Percentiles rank a stretch among this genome's conserved stretches.
Conservation (phyloP, 768 basidiomycete genomes). For the Leccinum variicolor region DNA sequence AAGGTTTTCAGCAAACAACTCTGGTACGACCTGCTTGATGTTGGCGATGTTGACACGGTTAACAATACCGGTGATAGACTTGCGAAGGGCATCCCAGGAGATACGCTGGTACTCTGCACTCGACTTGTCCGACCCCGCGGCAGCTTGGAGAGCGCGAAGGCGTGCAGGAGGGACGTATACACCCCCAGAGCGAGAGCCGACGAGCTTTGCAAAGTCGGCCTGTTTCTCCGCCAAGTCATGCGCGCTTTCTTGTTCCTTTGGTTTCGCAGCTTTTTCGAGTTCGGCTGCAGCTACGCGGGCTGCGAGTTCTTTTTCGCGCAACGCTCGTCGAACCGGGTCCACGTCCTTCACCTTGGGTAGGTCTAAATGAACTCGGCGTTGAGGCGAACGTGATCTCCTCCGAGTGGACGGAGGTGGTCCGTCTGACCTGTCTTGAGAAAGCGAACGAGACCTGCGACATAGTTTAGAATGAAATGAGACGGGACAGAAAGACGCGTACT, state of each 20-base stretch:
- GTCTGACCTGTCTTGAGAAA: slow-evolving; percentile 32
- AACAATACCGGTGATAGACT: slow-evolving; percentile 98
- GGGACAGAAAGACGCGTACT: neutral
- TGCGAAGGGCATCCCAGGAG: slow-evolving; percentile 97
- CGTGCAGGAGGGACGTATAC: slow-evolving; percentile 97
- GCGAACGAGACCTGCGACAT: slow-evolving; percentile 46
- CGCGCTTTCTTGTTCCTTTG: slow-evolving; percentile 41
- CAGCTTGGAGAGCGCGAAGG: slow-evolving; percentile 82
- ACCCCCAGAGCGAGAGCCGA: slow-evolving; percentile 82
- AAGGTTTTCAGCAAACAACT: slow-evolving; percentile 91
- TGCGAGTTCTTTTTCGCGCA: slow-evolving; percentile 79
- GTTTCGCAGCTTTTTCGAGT: slow-evolving; percentile 58
- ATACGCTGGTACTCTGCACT: slow-evolving; percentile 90
- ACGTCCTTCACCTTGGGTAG: slow-evolving; percentile 61
- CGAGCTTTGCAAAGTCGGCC: slow-evolving; percentile 87
- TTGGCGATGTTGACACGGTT: slow-evolving; percentile 97
- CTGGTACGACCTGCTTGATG: slow-evolving; percentile 91
- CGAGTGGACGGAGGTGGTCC: slow-evolving; percentile 41
- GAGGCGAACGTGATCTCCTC: slow-evolving; percentile 41
- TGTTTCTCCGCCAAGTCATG: slow-evolving; percentile 59
- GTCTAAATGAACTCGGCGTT: slow-evolving; percentile 31
- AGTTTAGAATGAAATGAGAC: neutral
- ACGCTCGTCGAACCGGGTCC: slow-evolving; percentile 70
- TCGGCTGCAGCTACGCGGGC: slow-evolving; percentile 66
- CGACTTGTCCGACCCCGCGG: slow-evolving; percentile 77